Percentiles rank a stretch among this genome's conserved stretches.
These are phyloP conservation scores for Microbotryum violaceum DNA, from an alignment of 1,284 basidiomycete genomes.

Conservation along the genomic window DNA sequence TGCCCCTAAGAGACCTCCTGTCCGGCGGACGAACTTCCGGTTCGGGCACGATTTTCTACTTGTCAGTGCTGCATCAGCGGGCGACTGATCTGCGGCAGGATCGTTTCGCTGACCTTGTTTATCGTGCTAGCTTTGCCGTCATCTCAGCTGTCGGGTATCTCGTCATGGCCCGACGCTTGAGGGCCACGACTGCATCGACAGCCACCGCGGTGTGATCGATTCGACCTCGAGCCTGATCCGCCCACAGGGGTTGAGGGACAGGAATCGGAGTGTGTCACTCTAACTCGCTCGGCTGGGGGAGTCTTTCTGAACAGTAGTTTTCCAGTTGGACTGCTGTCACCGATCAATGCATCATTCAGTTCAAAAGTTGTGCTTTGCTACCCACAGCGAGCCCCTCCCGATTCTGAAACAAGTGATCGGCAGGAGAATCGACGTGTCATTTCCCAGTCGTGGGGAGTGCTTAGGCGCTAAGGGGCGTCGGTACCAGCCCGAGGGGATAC, in stretches of 20 bases:
- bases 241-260: too few species aligned
- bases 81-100: too few species aligned
- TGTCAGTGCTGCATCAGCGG: not conserved
- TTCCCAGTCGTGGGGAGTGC: too few species aligned
- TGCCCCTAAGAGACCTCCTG: constrained; percentile 22
- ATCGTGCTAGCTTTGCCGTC: constrained; percentile 8
- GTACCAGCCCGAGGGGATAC: too few species aligned
- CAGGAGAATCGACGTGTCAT: too few species aligned
- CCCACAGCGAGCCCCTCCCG: too few species aligned
- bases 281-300: too few species aligned
- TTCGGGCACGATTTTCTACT: constrained; percentile 23
- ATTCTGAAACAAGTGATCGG: too few species aligned
- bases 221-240: not conserved
- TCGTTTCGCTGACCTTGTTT: too few species aligned
- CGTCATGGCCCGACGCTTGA: constrained; percentile 5
- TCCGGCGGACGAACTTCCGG: constrained; percentile 5
- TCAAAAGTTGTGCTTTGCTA: not conserved
- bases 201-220: not conserved
- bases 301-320: not conserved
- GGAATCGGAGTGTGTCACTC: too few species aligned
- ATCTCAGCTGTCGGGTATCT: constrained; percentile 12
- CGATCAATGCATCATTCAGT: too few species aligned
- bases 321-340: not conserved
- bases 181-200: not conserved
- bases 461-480: too few species aligned